phyloP scores from a whole-genome alignment of 257 asterid species.

The Leptodermis oblonga region DNA sequence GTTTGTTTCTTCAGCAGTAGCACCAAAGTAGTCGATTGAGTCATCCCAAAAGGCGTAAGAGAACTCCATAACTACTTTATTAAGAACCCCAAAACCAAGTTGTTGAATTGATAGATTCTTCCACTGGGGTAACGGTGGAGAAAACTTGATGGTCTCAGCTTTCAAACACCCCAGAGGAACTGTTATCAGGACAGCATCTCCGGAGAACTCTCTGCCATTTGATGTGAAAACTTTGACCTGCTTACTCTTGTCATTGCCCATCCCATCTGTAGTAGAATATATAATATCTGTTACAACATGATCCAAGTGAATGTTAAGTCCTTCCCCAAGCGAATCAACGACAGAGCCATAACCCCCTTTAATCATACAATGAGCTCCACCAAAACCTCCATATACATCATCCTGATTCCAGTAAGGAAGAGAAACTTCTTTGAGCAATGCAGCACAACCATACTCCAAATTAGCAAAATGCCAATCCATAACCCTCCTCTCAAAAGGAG shows the following conservation, averaged over 20 bases:
- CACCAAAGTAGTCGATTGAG: slow-evolving; percentile 90
- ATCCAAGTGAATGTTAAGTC: slow-evolving; percentile 64
- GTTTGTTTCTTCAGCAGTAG: slow-evolving; percentile 79
- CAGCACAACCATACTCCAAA: slow-evolving; percentile 98
- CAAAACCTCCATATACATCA: slow-evolving; percentile 94
- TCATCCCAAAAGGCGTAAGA: slow-evolving; percentile 97
- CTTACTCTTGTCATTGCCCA: slow-evolving; percentile 27
- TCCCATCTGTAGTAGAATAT: slow-evolving; percentile 38
- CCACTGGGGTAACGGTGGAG: slow-evolving; percentile 93
- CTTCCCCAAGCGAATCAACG: slow-evolving; percentile 81
- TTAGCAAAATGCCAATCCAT: slow-evolving; percentile 99
- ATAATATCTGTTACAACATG: slow-evolving; percentile 72
- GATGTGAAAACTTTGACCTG: slow-evolving; percentile 71
- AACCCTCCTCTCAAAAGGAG: slow-evolving; percentile 95
- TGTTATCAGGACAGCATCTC: slow-evolving; percentile 87
- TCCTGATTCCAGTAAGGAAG: slow-evolving; percentile 99
- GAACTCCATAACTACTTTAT: slow-evolving; percentile 92
- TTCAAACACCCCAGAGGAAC: slow-evolving; percentile 97
- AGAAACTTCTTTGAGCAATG: slow-evolving; percentile 86
- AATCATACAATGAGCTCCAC: slow-evolving; percentile 99
- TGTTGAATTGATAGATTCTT: slow-evolving; percentile 67
- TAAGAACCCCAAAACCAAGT: slow-evolving; percentile 96
- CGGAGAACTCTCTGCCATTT: slow-evolving; percentile 77
- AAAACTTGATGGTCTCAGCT: slow-evolving; percentile 75
- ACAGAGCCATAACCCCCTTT: slow-evolving; percentile 95